Evolutionary conservation across 2,329 filamentous ascomycete genomes (phyloP).

Genomic region (Xylaria sp.): DNA sequence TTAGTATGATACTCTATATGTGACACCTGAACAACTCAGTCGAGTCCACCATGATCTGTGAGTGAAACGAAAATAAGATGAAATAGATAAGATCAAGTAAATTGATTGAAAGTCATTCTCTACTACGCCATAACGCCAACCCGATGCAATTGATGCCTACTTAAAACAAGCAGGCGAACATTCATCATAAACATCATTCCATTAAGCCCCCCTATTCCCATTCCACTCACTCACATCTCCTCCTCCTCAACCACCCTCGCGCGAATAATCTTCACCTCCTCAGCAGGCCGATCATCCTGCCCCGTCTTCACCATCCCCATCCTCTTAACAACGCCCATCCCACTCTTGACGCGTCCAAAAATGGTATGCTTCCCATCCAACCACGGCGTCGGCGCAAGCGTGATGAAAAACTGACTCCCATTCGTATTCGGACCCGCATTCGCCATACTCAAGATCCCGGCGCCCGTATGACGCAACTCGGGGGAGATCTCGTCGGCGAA

Average conservation of each 20-base stretch:
- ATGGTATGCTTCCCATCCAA: slow-evolving; percentile 96
- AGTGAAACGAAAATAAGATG: not conserved
- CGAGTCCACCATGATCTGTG: not conserved
- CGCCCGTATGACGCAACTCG: slow-evolving; percentile 81
- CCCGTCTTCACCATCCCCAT: slow-evolving; percentile 86
- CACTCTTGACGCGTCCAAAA: slow-evolving; percentile 82
- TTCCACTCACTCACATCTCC: slow-evolving; percentile 25
- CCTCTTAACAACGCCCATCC: slow-evolving; percentile 76
- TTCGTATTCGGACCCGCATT: slow-evolving; percentile 92
- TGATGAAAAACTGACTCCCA: slow-evolving; percentile 94
- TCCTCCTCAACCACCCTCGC: slow-evolving; percentile 64
- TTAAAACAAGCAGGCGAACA: not conserved
- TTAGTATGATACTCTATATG: no score
- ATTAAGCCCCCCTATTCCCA: not conserved
- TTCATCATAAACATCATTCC: not conserved
- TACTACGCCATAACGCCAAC: slow-evolving; percentile 20
- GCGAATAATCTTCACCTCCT: slow-evolving; percentile 74
- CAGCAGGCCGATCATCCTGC: slow-evolving; percentile 70
- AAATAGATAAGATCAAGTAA: no score
- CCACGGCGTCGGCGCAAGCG: slow-evolving; percentile 90
- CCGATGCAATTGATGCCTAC: slow-evolving; percentile 15
- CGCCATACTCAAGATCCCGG: slow-evolving; percentile 93
- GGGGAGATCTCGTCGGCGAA: slow-evolving; percentile 87
- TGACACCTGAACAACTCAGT: not conserved
- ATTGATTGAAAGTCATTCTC: not conserved